Percentiles rank a stretch among this genome's conserved stretches.
phyloP scores from a whole-genome alignment of 768 basidiomycete genomes.

The Boletus reticuloceps region DNA sequence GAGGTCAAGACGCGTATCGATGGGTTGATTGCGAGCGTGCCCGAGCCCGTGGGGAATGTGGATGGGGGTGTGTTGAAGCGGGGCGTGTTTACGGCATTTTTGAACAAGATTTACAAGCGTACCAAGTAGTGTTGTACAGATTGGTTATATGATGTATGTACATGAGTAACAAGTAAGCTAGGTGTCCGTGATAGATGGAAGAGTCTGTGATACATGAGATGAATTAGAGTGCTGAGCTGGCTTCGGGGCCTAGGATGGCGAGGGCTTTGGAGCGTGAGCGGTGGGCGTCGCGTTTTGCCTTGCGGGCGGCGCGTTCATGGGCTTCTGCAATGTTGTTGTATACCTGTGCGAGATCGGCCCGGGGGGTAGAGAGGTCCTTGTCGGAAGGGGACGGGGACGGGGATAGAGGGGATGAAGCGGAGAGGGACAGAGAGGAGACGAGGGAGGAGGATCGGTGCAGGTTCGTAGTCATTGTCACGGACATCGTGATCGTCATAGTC shows the following conservation, averaged over 20 bases:
- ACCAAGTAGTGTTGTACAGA: slow-evolving; percentile 40
- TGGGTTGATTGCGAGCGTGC: slow-evolving; percentile 67
- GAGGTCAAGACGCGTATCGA: slow-evolving; percentile 63
- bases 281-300: slow-evolving; percentile 5
- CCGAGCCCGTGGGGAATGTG: slow-evolving; percentile 47
- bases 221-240: not conserved
- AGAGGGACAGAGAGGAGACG: slow-evolving; percentile 2
- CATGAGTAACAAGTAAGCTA: not conserved
- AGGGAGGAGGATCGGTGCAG: slow-evolving; percentile 1
- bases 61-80: slow-evolving; percentile 47
- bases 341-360: not conserved
- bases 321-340: not conserved
- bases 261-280: slow-evolving; percentile 10
- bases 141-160: not conserved
- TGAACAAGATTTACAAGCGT: slow-evolving; percentile 80
- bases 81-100: slow-evolving; percentile 81
- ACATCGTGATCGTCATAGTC: not conserved
- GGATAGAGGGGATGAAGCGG: not conserved
- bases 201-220: too few relatives aligned
- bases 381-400: too few relatives aligned
- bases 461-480: not conserved
- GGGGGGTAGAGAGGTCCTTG: not conserved
- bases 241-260: slow-evolving; percentile 3
- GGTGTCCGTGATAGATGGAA: not conserved
- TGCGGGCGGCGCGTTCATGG: slow-evolving; percentile 7